phyloP scores from a whole-genome alignment of 805 yeast species.

The Yarrowia sp. region DNA sequence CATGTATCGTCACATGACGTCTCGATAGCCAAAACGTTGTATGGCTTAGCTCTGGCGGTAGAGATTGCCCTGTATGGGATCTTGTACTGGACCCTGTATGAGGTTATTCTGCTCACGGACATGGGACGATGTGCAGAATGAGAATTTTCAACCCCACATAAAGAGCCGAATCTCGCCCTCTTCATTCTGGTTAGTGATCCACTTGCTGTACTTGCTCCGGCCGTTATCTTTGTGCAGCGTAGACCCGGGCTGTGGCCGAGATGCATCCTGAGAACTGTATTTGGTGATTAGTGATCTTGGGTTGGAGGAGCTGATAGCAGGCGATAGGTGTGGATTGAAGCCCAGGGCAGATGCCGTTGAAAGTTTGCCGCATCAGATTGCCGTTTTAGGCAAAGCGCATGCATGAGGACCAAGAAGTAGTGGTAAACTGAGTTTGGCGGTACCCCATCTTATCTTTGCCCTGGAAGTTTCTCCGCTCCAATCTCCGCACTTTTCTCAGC shows the following conservation, averaged over 20 bases:
- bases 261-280: background rate
- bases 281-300: conserved; percentile 9
- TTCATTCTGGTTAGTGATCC: background rate
- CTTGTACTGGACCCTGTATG: background rate
- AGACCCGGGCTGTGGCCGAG: background rate
- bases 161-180: background rate
- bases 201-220: background rate
- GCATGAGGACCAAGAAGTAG: background rate
- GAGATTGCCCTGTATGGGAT: background rate
- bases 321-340: background rate
- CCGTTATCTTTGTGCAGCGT: no score
- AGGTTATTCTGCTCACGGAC: background rate
- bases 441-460: conserved; percentile 21
- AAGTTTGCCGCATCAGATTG: conserved; percentile 22
- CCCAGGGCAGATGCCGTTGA: background rate
- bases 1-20: conserved; percentile 96
- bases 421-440: background rate
- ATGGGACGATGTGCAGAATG: background rate
- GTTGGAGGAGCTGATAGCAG: background rate
- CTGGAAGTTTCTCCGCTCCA: conserved; percentile 24
- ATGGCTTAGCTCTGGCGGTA: conserved; percentile 15
- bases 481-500: background rate
- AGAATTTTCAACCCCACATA: conserved; percentile 7
- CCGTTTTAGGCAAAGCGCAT: background rate
- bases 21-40: conserved; percentile 74